A percentile compares a stretch with the other conserved stretches of the same genome.
These are phyloP conservation scores for Penicillium freii DNA, from an alignment of 2,329 filamentous ascomycete species.

Conservation along the genomic window DNA sequence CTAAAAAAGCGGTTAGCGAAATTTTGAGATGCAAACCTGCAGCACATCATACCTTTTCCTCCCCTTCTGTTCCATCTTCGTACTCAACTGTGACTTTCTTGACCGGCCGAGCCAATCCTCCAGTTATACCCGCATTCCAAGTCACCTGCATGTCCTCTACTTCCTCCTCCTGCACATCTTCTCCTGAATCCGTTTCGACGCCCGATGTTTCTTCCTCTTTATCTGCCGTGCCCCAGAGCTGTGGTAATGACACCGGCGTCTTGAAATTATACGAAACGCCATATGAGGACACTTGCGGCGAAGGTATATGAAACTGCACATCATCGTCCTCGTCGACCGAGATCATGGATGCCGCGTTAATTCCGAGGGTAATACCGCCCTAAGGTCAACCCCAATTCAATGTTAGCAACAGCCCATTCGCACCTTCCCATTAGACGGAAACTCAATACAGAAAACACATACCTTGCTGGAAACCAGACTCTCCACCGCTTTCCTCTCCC, in stretches of 20 bases:
- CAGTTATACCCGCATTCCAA: slow-evolving; percentile 34
- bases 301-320: slow-evolving; percentile 31
- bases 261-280: slow-evolving; percentile 37
- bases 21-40: not conserved
- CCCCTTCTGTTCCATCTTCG: slow-evolving; percentile 28
- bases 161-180: slow-evolving; percentile 13
- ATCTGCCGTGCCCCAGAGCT: slow-evolving; percentile 20
- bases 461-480: slow-evolving; percentile 40
- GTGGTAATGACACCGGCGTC: slow-evolving; percentile 32
- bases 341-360: slow-evolving; percentile 39
- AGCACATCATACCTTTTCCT: slow-evolving; percentile 26
- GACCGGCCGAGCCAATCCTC: slow-evolving; percentile 27
- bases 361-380: slow-evolving; percentile 34
- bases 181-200: slow-evolving; percentile 14
- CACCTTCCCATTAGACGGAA: not conserved
- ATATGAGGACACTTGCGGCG: slow-evolving; percentile 26
- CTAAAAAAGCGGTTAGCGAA: slow-evolving; percentile 25
- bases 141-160: slow-evolving; percentile 26
- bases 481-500: slow-evolving; percentile 39
- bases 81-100: slow-evolving; percentile 25
- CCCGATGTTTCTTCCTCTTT: slow-evolving; percentile 19
- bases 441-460: slow-evolving; percentile 16
- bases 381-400: slow-evolving; percentile 7
- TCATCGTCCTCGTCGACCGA: slow-evolving; percentile 30
- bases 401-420: slow-evolving; percentile 11